Evolutionary conservation across 257 asterid genomes (phyloP).

Genomic region (Primulina huaijiensis): DNA sequence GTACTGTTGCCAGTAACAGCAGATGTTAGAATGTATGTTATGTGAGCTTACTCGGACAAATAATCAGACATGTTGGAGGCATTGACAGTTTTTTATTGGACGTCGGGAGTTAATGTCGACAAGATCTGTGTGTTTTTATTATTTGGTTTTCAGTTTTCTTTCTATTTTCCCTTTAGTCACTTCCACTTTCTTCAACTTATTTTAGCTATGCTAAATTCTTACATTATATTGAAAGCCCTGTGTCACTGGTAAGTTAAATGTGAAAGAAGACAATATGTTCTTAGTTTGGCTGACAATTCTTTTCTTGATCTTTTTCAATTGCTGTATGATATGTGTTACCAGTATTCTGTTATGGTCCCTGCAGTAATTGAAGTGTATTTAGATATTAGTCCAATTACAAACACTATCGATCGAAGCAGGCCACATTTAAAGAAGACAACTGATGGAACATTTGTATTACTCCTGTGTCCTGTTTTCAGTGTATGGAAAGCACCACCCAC

Average conservation of each 20-base stretch:
- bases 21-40: neutral
- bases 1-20: neutral
- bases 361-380: neutral
- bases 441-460: slow-evolving; percentile 9
- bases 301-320: neutral
- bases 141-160: no score
- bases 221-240: neutral
- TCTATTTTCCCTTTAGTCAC: neutral
- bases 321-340: neutral
- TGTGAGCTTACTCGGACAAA: no score
- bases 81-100: no score
- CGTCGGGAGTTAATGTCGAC: no score
- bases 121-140: no score
- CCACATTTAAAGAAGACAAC: neutral
- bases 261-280: neutral
- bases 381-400: neutral
- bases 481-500: slow-evolving; percentile 23
- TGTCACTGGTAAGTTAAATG: neutral
- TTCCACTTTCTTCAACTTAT: no score
- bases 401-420: neutral
- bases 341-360: neutral
- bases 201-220: no score
- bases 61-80: no score
- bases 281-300: neutral
- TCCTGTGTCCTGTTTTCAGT: slow-evolving; percentile 27